A percentile compares a stretch with the other conserved stretches of the same genome.
Evolutionary conservation across 768 basidiomycete genomes (phyloP).

Genomic region (Termitomyces eurrhizus): DNA sequence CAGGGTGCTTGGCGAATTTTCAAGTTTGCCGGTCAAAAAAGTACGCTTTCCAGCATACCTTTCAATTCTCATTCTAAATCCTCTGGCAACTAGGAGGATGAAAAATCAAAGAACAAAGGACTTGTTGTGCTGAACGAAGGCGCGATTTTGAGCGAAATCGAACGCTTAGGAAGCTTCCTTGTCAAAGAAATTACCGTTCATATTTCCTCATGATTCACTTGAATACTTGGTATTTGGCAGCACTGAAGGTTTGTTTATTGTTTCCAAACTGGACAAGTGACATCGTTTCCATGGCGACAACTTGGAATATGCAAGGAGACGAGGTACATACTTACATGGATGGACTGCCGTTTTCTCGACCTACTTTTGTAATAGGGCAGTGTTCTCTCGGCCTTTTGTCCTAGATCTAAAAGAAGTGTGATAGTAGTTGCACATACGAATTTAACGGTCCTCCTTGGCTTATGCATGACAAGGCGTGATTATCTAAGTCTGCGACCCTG

Average conservation of each 20-base stretch:
- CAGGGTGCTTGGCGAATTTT: conserved; percentile 81
- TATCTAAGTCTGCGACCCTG: not conserved
- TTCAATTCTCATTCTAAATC: not conserved
- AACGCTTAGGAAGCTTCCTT: conserved; percentile 68
- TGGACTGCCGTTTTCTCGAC: not conserved
- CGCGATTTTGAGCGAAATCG: conserved; percentile 70
- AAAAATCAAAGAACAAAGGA: conserved; percentile 51
- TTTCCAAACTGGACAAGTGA: not conserved
- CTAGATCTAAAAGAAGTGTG: not conserved
- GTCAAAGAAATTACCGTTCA: conserved; percentile 45
- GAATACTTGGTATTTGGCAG: not conserved
- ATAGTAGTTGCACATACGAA: not conserved
- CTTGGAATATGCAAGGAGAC: too few relatives aligned
- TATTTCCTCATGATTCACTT: conserved; percentile 3
- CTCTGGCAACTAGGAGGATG: conserved; percentile 26
- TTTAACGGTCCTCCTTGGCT: not conserved
- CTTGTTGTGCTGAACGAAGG: conserved; percentile 63
- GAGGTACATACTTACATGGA: not conserved
- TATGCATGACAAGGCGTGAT: not conserved
- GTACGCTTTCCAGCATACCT: conserved; percentile 16
- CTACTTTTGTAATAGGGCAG: not conserved
- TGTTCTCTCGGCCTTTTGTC: not conserved
- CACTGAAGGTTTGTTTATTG: not conserved
- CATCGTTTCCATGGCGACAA: not conserved
- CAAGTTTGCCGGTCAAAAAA: conserved; percentile 53